Base-by-base conservation (phyloP, 148 eudicot genomes). In the Persicaria maculosa region DNA sequence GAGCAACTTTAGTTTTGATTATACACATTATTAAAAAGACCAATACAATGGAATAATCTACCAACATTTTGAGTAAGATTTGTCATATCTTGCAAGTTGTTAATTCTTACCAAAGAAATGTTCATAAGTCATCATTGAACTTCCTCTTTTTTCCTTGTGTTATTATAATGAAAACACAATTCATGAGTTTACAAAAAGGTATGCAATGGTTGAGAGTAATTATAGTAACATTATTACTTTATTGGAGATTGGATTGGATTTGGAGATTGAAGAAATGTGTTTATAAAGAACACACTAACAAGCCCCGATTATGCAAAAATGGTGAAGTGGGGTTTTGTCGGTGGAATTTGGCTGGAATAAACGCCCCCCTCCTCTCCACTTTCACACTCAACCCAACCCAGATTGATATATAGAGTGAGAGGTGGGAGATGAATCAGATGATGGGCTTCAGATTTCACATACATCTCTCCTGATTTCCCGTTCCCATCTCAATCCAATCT, bases 401-500 rank as follows among this genome's bases (percentile, higher is more conserved):
- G 47, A 65, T 65, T 65, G 47, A 65, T 40, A 65, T 17, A 65
- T 46, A 65, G n/a, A 16, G 47, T 14, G 70, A 43, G 17, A 31
- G 40, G 40, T 31, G 40, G 40, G 40, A 31, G 40, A 31, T 31
- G 40, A 31, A 31, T 31, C 40, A 31, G 40, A 31, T 31, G 40
- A 65, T 65, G 70, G 70, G 70, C 47, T 65, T 65, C 47, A 15
- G 45, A 31, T 31, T 31, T 31, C 40, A 31, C 40, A 31, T 31
- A 65, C n/a, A 65, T 65, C 70, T 65, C 45, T 65, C 70, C 70
- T 65, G 70, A 65, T 65, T 36, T 36, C 15, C 70, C 47, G 46
- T 43, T 65, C 17, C 70, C 70, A 43, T 40, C 17, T 12, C 16
- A 48, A 9, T 48, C 12, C 52, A 65, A 43, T 65, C 2, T 43